phyloP scores from a whole-genome alignment of 495 filamentous ascomycete species.

The Aspergillus bertholletiae region DNA sequence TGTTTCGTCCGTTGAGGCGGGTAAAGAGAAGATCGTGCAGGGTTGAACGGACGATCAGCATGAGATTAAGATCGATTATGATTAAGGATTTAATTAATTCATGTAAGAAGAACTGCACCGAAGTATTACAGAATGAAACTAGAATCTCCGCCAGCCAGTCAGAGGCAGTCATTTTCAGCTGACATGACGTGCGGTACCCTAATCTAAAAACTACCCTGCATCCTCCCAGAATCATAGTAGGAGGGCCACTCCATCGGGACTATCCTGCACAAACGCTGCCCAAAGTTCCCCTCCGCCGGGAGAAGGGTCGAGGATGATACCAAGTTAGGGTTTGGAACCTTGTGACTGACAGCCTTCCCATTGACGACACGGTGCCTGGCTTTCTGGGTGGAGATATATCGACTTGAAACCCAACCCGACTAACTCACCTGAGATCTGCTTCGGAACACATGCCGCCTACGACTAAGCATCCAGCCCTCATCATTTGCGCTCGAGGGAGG shows the following conservation, averaged over 20 bases:
- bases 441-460: background rate
- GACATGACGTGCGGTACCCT: background rate
- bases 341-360: background rate
- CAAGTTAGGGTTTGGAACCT: background rate
- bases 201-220: background rate
- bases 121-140: background rate
- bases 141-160: background rate
- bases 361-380: background rate
- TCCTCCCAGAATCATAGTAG: background rate
- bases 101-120: background rate
- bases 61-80: background rate
- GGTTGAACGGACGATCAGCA: background rate
- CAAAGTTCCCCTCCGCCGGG: no score
- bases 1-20: background rate
- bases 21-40: background rate
- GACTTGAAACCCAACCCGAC: background rate
- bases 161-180: background rate
- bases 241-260: background rate
- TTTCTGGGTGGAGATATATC: background rate
- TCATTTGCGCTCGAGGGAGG: background rate
- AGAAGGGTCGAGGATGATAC: no score
- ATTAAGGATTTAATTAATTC: background rate
- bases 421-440: background rate
- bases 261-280: no score
- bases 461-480: background rate